A percentile compares a stretch with the other conserved stretches of the same genome.
These are phyloP conservation scores for Brassica carinata DNA, from an alignment of 345 rosid genomes.

Conservation along the genomic window DNA sequence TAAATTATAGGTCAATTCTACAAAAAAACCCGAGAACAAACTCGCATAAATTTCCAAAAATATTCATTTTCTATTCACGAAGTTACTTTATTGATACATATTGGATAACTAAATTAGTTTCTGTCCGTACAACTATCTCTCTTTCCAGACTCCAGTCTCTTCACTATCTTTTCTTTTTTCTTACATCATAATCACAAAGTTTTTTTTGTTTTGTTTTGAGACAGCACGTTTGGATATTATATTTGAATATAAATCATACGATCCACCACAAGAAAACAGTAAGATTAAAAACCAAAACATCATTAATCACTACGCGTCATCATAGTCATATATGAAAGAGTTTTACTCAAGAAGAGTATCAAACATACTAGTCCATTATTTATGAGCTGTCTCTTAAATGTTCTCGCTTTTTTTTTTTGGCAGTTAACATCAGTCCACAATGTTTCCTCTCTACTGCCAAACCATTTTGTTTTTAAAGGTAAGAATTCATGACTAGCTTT, in stretches of 20 bases:
- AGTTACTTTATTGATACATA: not conserved
- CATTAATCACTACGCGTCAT: not conserved
- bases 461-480: not conserved
- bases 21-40: too few species aligned
- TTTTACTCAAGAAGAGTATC: not conserved
- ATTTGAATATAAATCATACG: slow-evolving; percentile 1
- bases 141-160: not conserved
- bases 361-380: not conserved
- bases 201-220: not conserved
- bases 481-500: not conserved
- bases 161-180: not conserved
- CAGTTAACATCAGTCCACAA: slow-evolving; percentile 11
- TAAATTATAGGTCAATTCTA: too few species aligned
- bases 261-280: too few species aligned
- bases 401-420: not conserved
- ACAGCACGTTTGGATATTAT: slow-evolving; percentile 1
- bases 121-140: not conserved
- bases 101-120: not conserved
- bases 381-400: not conserved
- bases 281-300: not conserved
- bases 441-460: not conserved
- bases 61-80: not conserved
- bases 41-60: not conserved
- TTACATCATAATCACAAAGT: not conserved
- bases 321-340: not conserved